Evolutionary conservation across 257 asterid genomes (phyloP), one percentile per base, ranked within the genome.

Genomic region (Nicotiana obtusifolia): DNA sequence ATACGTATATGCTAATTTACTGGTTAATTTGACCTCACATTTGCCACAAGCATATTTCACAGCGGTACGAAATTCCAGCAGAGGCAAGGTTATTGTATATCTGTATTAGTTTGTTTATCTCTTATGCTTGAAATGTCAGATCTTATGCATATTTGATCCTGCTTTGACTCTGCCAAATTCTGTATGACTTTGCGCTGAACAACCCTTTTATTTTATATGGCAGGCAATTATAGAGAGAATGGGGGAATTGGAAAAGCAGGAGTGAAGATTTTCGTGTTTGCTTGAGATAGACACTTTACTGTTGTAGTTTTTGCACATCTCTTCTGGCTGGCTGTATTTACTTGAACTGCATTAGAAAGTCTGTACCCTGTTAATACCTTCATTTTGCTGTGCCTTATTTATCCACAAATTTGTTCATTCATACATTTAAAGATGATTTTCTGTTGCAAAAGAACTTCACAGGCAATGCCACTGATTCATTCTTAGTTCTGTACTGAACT

Each of bases 201-300:
- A 26, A 52, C 13, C 79, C 26, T n/a, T 71, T 73, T 17, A 69
- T 41, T 37, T 75, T 69, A 26, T 30, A 31, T 65, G 44, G 60
- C 90, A 94, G 98, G 97, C 98, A 61, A 94, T 94, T 85, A 94
- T 94, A 62, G 98, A 92, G 90, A 91, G 98, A 89, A 92, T 94
- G 97, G 98, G 98, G 69, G 98, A 94, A 86, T 81, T 94, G 91
- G 98, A 94, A 84, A 94, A 92, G 90, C 95, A 87, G 82, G 97
- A 94, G 73, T 94, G 83, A 83, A 76, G 76, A 78, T 44, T 31
- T 24, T 5, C 1, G 5, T 73, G 26, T 5, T 47, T 73, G 79
- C 41, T 73, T 41, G 2, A 73, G 7, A 47, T 57, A 1, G 3
- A 47, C 22, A 11, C 78, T 14, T 41, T 0, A 9, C 57, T 6